Base-by-base conservation (phyloP, 2,329 filamentous ascomycete species). In the Penicillium expansum region DNA sequence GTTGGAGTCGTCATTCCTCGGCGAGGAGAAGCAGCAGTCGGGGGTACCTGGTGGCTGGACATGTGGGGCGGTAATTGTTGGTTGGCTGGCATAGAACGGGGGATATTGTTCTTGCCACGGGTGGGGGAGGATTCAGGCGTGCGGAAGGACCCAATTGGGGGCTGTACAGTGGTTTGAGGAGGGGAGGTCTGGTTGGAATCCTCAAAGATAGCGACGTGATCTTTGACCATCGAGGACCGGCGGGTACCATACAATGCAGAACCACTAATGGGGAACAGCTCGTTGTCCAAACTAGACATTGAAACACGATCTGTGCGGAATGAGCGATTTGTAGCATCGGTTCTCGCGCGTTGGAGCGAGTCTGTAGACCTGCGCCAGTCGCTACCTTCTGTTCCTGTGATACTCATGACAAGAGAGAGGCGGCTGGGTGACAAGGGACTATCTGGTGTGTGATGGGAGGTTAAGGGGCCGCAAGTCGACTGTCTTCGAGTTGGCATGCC, bases 191-290 rank as follows among this genome's bases (percentile, higher is more conserved):
- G 60, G 35, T 62, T 66, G 27, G 60, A 64, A 52, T 77, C 75
- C 64, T 77, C 75, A 69, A 73, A 77, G 47, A 77, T 76, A 0
- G 70, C 72, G 9, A 74, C 66, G 10, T 65, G 64, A 20, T 64
- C 62, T n/a, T 67, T 48, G 6, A 63, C 65, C 13, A 60, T 64
- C 8, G 63, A 58, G 10, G 61, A 52, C 24, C 53, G 62, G 11
- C 57, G 57, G 16, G 51, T 48, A 6, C 59, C 60, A 24, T 54
- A 59, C 20, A 44, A 24, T 5, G 56, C 49, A 18, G 59, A 59
- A 18, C 62, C 51, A 7, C 57, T 29, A 29, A 56, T 54, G 9
- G 60, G 27, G 6, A 43, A 55, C 4, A 60, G 47, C 11, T 39
- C 53, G 7, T 54, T 52, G 3, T 42, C 35, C 1, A 61, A 10